Percentiles rank a stretch among this genome's conserved stretches.
phyloP scores from a whole-genome alignment of 495 filamentous ascomycete genomes.

The Daldinia vernicosa region DNA sequence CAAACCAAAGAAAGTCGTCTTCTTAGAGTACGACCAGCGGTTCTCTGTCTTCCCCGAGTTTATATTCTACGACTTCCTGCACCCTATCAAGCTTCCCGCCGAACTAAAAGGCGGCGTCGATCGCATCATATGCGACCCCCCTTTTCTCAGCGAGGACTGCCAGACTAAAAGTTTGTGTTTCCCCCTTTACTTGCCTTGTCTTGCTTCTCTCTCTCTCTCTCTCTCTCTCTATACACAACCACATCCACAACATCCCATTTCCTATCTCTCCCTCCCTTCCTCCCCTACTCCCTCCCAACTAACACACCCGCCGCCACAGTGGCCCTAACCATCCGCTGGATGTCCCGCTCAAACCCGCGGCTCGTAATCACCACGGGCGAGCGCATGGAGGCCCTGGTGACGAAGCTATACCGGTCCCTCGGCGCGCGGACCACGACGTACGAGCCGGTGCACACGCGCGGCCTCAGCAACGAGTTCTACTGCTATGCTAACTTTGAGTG shows the following conservation, averaged over 20 bases:
- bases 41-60: constrained; percentile 78
- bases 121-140: constrained; percentile 77
- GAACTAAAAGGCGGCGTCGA: constrained; percentile 71
- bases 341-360: constrained; percentile 55
- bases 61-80: constrained; percentile 73
- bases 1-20: constrained; percentile 61
- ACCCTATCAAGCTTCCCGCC: constrained; percentile 68
- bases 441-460: constrained; percentile 70
- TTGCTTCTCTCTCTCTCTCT: background rate
- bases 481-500: constrained; percentile 80
- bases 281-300: background rate
- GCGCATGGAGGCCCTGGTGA: constrained; percentile 65
- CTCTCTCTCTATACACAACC: background rate
- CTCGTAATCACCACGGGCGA: constrained; percentile 79
- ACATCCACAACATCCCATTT: too few species aligned
- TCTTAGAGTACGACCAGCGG: constrained; percentile 76
- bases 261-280: background rate
- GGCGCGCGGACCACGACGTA: constrained; percentile 66
- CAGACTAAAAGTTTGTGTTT: constrained; percentile 72
- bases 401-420: constrained; percentile 59
- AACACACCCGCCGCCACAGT: constrained; percentile 51
- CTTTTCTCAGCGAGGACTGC: constrained; percentile 80
- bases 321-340: constrained; percentile 76
- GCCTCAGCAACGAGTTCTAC: constrained; percentile 79
- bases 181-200: background rate